These are phyloP conservation scores for Candida sanyiensis DNA, from an alignment of 805 yeast genomes.

Conservation along the genomic window DNA sequence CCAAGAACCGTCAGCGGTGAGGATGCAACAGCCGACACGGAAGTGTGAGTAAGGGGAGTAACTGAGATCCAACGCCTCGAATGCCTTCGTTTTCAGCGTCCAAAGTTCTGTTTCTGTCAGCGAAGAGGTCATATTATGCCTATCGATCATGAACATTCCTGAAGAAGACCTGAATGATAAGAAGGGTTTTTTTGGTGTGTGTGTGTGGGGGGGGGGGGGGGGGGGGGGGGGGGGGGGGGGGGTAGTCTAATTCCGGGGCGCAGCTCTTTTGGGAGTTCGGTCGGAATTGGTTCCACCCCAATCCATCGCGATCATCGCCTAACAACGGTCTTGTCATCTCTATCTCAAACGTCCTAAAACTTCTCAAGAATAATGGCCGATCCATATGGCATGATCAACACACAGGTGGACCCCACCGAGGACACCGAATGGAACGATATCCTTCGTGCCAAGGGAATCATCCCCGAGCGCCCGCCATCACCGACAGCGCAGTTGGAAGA, in stretches of 20 bases:
- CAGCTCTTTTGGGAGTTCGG: no score
- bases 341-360: no score
- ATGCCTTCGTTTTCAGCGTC: constrained; percentile 25
- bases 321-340: no score
- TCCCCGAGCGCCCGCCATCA: constrained; percentile 87
- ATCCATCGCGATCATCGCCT: no score
- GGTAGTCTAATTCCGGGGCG: no score
- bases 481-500: constrained; percentile 85
- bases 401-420: constrained; percentile 89
- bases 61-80: constrained; percentile 35
- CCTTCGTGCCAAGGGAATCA: constrained; percentile 80
- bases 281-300: no score
- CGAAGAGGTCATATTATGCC: not conserved
- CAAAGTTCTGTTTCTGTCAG: constrained; percentile 24
- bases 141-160: no score
- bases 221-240: no score
- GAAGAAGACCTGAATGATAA: no score
- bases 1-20: constrained; percentile 43
- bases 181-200: no score
- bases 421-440: constrained; percentile 99
- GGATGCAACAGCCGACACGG: constrained; percentile 75
- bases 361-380: no score
- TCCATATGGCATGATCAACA: constrained; percentile 51
- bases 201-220: no score
- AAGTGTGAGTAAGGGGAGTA: constrained; percentile 45